A percentile compares a stretch with the other conserved stretches of the same genome.
Conservation (phyloP, 2,329 filamentous ascomycete genomes). For the Epichloe festucae region DNA sequence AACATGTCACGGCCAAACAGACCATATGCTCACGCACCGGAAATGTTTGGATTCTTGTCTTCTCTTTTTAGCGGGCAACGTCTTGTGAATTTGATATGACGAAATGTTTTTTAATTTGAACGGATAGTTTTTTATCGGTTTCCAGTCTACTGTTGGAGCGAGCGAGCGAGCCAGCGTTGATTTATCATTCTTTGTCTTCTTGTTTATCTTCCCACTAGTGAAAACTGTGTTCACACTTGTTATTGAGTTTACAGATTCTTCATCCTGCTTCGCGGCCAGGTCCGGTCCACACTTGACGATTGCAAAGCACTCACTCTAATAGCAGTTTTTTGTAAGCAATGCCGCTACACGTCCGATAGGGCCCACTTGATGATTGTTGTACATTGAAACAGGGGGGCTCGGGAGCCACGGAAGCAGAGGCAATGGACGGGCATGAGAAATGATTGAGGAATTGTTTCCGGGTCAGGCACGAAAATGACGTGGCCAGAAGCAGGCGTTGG, state of each 20-base stretch:
- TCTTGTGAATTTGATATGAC: not conserved
- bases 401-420: not conserved
- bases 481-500: not conserved
- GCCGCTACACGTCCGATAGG: not conserved
- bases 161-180: constrained; percentile 6
- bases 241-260: not conserved
- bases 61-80: not conserved
- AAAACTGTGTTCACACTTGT: not conserved
- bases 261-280: not conserved
- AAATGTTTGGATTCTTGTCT: not conserved
- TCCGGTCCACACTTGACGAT: not conserved
- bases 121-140: too few relatives aligned
- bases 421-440: not conserved
- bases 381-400: not conserved
- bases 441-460: not conserved
- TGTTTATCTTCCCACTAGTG: not conserved
- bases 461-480: not conserved
- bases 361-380: constrained; percentile 3
- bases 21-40: constrained; percentile 5
- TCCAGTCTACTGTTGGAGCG: not conserved
- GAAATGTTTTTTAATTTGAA: not conserved
- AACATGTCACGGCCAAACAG: constrained; percentile 1
- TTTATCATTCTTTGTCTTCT: not conserved
- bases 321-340: not conserved
- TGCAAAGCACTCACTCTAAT: not conserved